These are phyloP conservation scores for Aspergillus hancockii DNA, from an alignment of 495 filamentous ascomycete species.

Conservation along the genomic window DNA sequence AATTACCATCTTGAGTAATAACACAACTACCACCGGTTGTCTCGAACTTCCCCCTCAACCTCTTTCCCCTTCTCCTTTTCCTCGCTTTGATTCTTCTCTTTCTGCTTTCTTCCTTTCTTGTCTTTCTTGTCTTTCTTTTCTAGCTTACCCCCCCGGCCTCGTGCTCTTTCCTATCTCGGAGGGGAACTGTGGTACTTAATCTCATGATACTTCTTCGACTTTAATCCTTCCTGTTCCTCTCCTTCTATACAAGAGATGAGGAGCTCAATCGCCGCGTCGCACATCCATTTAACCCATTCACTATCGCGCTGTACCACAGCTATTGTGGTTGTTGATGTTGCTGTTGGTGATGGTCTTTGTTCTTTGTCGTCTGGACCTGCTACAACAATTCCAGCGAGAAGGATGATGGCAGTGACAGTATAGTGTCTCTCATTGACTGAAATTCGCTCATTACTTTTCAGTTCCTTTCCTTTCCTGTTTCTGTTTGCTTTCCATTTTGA, in stretches of 20 bases:
- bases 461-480: background rate
- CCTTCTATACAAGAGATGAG: slow-evolving; percentile 3
- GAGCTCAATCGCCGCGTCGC: slow-evolving; percentile 1
- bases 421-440: slow-evolving; percentile 2
- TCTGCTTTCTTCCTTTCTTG: slow-evolving; percentile 4
- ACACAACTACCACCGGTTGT: background rate
- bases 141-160: background rate
- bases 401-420: slow-evolving; percentile 1
- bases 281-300: background rate
- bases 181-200: background rate
- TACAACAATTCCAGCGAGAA: background rate
- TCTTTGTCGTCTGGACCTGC: background rate
- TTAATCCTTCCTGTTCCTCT: slow-evolving; percentile 5
- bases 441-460: slow-evolving; percentile 7
- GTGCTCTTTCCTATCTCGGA: background rate
- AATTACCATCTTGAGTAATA: slow-evolving; percentile 3
- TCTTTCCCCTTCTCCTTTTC: background rate
- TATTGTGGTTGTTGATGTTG: slow-evolving; percentile 7
- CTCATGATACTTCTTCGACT: background rate
- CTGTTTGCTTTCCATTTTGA: background rate
- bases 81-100: background rate
- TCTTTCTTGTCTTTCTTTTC: background rate
- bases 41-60: background rate
- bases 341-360: background rate
- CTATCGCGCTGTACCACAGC: background rate